Evolutionary conservation across 31 red algal species (phyloP), one percentile per base, ranked within the genome.

Genomic region (Odonthalia washingtoniensis): DNA sequence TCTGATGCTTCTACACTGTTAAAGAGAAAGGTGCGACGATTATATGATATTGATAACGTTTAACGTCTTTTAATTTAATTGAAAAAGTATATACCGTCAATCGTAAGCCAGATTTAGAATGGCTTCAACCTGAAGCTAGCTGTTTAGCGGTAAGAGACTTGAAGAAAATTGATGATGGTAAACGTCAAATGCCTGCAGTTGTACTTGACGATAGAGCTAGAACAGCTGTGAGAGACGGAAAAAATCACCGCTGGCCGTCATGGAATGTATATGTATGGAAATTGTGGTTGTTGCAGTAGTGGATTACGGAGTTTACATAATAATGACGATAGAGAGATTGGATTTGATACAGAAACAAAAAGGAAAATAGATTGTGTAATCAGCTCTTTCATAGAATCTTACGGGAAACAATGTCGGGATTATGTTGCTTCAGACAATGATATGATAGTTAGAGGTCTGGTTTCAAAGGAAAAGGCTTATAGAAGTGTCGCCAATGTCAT

Each of bases 41-140:
- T 99, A 1, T 99, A 99, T 65, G 97, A 99, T 63, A 96, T 99
- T 84, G 97, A 90, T 37, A 99, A 99, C 87, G 89, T 99, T 42
- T 80, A 96, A 14, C 66, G 89, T n/a, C 97, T 2, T 69, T 99
- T 32, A 46, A 80, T 17, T 75, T 99, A 5, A 16, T n/a, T n/a
- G n/a, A n/a, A n/a, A n/a, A n/a, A n/a, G n/a, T n/a, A n/a, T n/a
- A n/a, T n/a, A n/a, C n/a, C n/a, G n/a, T n/a, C n/a, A n/a, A n/a
- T n/a, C n/a, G n/a, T n/a, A n/a, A n/a, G n/a, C n/a, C n/a, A n/a
- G 74, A 75, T 12, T 93, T 88, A 57, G 72, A 82, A 38, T 93
- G 91, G 91, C 33, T 87, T 17, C 84, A 84, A 17, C 81, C 82
- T 1, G 90, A 74, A 45, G 79, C 32, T 52, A 76, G 86, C 28